Percentiles rank a stretch among this genome's conserved stretches.
Conservation (phyloP, 2,329 filamentous ascomycete species). For the Diplocarpon rosae region DNA sequence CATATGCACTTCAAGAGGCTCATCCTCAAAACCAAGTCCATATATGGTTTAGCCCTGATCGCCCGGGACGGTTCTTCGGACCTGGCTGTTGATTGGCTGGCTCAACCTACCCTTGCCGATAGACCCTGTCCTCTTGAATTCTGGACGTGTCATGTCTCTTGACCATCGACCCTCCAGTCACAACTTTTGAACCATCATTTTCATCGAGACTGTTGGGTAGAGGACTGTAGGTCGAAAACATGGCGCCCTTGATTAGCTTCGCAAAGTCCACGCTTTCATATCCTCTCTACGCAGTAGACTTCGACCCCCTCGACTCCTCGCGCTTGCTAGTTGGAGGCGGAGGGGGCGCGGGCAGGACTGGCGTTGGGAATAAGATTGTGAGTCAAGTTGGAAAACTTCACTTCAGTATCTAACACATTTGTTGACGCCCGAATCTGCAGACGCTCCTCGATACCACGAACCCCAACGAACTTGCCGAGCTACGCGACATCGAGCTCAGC, state of each 20-base stretch:
- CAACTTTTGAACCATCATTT: not conserved
- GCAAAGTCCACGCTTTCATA: constrained; percentile 50
- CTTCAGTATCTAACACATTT: not conserved
- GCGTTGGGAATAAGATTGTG: constrained; percentile 80
- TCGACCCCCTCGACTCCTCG: constrained; percentile 68
- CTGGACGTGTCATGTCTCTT: no score
- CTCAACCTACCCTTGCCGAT: constrained; percentile 1
- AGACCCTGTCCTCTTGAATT: not conserved
- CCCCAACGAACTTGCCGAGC: constrained; percentile 39
- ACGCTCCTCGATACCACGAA: constrained; percentile 26
- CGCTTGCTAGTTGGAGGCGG: constrained; percentile 77
- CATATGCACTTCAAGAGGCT: not conserved
- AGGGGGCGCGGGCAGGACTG: constrained; percentile 70
- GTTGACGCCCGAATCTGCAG: constrained; percentile 14
- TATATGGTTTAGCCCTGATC: constrained; percentile 5
- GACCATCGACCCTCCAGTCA: no score
- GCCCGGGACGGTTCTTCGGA: not conserved
- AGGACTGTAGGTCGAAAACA: no score
- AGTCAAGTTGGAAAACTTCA: constrained; percentile 25
- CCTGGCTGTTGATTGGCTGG: constrained; percentile 3
- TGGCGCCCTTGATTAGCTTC: constrained; percentile 25
- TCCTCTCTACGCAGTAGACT: constrained; percentile 79
- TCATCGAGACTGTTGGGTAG: not conserved
- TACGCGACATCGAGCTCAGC: constrained; percentile 66
- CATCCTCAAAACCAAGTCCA: not conserved